Conservation (phyloP, 2,329 filamentous ascomycete species). For the Ophiostoma himal-ulmi region DNA sequence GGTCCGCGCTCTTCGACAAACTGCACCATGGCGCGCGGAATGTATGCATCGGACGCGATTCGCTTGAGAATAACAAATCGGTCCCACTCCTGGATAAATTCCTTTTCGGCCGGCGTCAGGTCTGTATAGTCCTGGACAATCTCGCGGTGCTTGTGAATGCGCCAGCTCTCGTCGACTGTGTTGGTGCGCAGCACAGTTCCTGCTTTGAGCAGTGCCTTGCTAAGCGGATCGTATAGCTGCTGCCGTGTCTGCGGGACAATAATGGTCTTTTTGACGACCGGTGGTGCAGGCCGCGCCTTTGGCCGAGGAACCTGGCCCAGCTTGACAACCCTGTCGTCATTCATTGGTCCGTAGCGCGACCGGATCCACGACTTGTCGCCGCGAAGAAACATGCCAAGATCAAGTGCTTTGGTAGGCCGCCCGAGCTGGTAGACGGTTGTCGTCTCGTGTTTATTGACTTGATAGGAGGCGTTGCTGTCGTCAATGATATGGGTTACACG, state of each 20-base stretch:
- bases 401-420: slow-evolving; percentile 40
- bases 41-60: slow-evolving; percentile 47
- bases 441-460: slow-evolving; percentile 32
- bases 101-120: slow-evolving; percentile 48
- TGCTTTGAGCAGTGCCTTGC: slow-evolving; percentile 46
- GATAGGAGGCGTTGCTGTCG: slow-evolving; percentile 21
- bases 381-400: slow-evolving; percentile 40
- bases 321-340: slow-evolving; percentile 30
- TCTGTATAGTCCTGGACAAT: slow-evolving; percentile 53
- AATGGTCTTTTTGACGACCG: not conserved
- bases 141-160: slow-evolving; percentile 54
- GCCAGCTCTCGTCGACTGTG: slow-evolving; percentile 45
- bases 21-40: slow-evolving; percentile 46
- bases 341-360: slow-evolving; percentile 38
- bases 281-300: not conserved
- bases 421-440: slow-evolving; percentile 41
- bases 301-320: not conserved
- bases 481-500: slow-evolving; percentile 34
- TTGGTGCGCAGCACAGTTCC: slow-evolving; percentile 44
- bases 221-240: slow-evolving; percentile 52
- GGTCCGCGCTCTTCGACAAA: slow-evolving; percentile 47
- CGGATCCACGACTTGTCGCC: slow-evolving; percentile 45
- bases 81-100: slow-evolving; percentile 56
- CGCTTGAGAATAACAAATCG: slow-evolving; percentile 47
- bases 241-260: slow-evolving; percentile 46